phyloP scores from a whole-genome alignment of 2,329 filamentous ascomycete genomes.

The Monosporascus cannonballus region DNA sequence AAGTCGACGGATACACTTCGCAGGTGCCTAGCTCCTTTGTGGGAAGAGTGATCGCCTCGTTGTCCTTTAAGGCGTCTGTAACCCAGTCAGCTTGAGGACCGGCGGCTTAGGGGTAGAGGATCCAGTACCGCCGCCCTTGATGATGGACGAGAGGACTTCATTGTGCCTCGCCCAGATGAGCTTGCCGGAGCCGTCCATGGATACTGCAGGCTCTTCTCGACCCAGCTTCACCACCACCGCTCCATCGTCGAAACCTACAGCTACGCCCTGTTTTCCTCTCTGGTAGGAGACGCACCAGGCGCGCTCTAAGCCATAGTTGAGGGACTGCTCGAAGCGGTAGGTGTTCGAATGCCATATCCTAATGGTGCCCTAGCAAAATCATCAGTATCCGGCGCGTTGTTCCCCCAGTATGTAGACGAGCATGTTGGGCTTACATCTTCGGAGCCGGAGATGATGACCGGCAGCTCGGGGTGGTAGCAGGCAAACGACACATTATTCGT shows the following conservation, averaged over 20 bases:
- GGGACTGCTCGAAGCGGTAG: constrained; percentile 88
- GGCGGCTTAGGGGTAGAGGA: not conserved
- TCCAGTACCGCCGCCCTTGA: constrained; percentile 70
- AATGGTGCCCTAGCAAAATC: constrained; percentile 55
- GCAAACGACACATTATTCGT: constrained; percentile 98
- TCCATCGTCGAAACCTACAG: constrained; percentile 95
- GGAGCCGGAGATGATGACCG: constrained; percentile 94
- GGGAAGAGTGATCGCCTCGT: constrained; percentile 75
- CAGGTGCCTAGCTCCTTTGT: constrained; percentile 95
- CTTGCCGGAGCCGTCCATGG: constrained; percentile 95
- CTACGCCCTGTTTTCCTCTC: constrained; percentile 87
- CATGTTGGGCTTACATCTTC: constrained; percentile 57
- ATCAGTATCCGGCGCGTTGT: not conserved
- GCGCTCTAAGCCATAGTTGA: constrained; percentile 92
- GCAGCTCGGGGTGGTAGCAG: constrained; percentile 94
- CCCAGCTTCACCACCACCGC: constrained; percentile 98
- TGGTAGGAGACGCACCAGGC: constrained; percentile 98
- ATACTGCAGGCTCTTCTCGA: constrained; percentile 92
- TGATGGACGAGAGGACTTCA: constrained; percentile 89
- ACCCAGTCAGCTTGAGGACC: constrained; percentile 21
- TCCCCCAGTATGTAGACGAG: not conserved
- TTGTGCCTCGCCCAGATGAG: constrained; percentile 94
- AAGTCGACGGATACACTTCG: constrained; percentile 92
- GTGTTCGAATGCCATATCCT: constrained; percentile 99
- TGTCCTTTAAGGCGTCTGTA: constrained; percentile 79